Base-by-base conservation (phyloP, 495 filamentous ascomycete genomes). In the Penicillium fimorum region DNA sequence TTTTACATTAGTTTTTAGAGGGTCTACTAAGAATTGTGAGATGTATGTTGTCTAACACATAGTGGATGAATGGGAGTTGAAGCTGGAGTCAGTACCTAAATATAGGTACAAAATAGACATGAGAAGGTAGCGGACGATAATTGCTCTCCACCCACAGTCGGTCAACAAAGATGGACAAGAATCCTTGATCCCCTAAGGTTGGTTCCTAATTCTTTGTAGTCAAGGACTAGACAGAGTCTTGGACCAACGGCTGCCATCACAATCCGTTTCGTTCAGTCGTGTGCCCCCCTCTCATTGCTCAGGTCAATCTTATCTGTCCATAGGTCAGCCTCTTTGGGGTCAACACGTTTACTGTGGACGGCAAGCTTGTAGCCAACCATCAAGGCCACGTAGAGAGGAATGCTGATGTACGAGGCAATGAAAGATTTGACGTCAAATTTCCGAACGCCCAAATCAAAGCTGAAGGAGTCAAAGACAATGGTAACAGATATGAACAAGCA, bases 391-490 rank as follows among this genome's bases (percentile, higher is more conserved):
- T 89, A 93, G n/a, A 92, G 64, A 5, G 87, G 86, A 55, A 95
- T 87, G 22, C 87, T 87, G 4, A 90, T 78, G 62, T 91, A 92
- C 4, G 84, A 85, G 0, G 88, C 90, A 62, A 94, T 73, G 65
- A 92, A 90, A 51, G 83, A 87, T 60, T 79, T 78, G 53, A 83
- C 80, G 48, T 84, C 74, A 57, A 84, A 79, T 12, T 74, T 73
- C 7, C 78, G 72, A 35, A 77, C 78, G 12, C 56, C 56, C 1
- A 52, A 43, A 2, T 56, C 53, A 8, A 67, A 66, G 15, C 76
- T 63, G 59, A 91, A 90, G 9, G 88, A 81, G 56, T 80, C 81
- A 64, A 87, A 89, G 52, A 87, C 82, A 76, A 92, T 88, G 53
- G 86, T 87, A 25, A 90, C 60, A 3, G 81, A 81, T 58, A 94